Base-by-base conservation (phyloP, 73 alveolate species). In the Uronychia binucleata region DNA sequence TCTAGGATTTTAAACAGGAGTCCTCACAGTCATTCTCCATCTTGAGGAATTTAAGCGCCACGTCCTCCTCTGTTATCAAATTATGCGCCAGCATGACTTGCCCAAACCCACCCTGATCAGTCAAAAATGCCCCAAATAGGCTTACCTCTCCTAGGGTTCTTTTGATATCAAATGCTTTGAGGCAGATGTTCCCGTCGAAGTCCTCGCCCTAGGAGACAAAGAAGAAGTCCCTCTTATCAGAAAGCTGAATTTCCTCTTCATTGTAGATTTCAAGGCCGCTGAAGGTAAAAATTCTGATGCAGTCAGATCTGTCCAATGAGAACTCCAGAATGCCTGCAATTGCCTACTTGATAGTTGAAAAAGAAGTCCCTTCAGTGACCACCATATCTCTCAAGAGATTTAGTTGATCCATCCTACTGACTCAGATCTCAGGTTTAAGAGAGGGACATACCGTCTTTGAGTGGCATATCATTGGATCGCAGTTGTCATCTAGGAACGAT, bases 11-110 rank as follows among this genome's bases (percentile, higher is more conserved):
- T 86, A 46, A 11, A 46, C 5, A 5, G 5, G 67, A 46, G 5
- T 46, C n/a, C 5, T 46, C 19, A 46, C 67, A 46, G 19, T 46
- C 67, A 11, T 46, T 19, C n/a, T 19, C 67, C 67, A 46, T 46
- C 13, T 86, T 86, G 30, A 86, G 30, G 83, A 86, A 86, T 34
- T 86, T 86, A 0, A 86, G 57, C 5, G 93, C 93, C 1, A 86
- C 93, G 26, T 67, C 86, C 59, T 86, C 84, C 35, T 86, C 59
- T 28, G 93, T 86, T 83, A 80, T 33, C 34, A 57, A 80, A 46
- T 86, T 59, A 1, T 75, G 28, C 8, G 84, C 87, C 25, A 86
- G 57, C 27, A 60, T 32, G 30, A 86, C 93, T 80, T 79, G 59
- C 1, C 93, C 93, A 75, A 75, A 80, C 1, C 89, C 88, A 28